Base-by-base conservation (phyloP, 306 rosid species). In the Castanea crenata region DNA sequence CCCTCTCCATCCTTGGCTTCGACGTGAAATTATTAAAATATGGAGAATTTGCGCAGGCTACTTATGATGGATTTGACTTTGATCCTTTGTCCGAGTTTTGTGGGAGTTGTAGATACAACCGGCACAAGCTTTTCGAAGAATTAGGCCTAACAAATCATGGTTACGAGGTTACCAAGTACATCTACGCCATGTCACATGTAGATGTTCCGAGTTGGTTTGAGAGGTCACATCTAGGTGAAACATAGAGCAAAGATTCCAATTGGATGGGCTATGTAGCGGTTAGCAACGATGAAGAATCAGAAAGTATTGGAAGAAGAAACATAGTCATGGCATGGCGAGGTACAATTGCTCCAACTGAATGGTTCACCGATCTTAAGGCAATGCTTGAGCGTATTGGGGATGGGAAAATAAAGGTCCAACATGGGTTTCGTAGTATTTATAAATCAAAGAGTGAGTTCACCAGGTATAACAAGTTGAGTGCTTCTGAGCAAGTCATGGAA, bases 21-120 rank as follows among this genome's bases (percentile, higher is more conserved):
- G 94, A 11, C 79, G 93, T n/a, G 94, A 88, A 52, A 61, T 92
- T 32, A 79, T 92, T 65, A 90, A 87, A 87, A 58, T 92, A 88
- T 4, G 97, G 97, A 4, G 97, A 92, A 61, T 89, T 92, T 38
- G 83, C 88, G 0, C 94, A 88, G 69, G 92, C 94, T 20, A 87
- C 97, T 34, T 92, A 87, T 54, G 93, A 90, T 27, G 93, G 92
- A n/a, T 90, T 92, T 41, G 93, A 92, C 61, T 89, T 80, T 35
- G 92, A 87, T 46, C 63, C 89, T 1, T 79, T 87, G 64, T 92
- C 94, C 0, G 91, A 87, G 65, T 90, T 78, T 21, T 79, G 94
- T 3, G 91, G 94, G 35, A 92, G 92, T 70, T 88, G 93, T 7
- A 85, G 85, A 52, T 87, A 81, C 83, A 85, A 89, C 75, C 44